Evolutionary conservation across 2,329 filamentous ascomycete genomes (phyloP).

Genomic region (Monosporascus sp.): DNA sequence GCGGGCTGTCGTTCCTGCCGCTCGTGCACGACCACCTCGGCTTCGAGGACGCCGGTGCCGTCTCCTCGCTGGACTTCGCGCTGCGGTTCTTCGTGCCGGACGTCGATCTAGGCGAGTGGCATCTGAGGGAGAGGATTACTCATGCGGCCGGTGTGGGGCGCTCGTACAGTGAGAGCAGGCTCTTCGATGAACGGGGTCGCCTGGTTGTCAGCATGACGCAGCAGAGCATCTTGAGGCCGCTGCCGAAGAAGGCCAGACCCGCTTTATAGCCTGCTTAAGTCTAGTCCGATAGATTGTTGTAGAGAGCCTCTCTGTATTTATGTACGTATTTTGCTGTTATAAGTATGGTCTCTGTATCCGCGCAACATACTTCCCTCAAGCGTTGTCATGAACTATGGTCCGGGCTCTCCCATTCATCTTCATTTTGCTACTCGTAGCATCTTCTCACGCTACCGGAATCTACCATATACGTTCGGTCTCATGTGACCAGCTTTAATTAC

Average conservation of each 20-base stretch:
- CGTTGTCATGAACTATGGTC: too few relatives aligned
- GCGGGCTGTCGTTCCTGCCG: constrained; percentile 37
- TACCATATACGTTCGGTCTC: too few relatives aligned
- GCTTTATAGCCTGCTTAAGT: neutral
- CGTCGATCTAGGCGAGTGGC: constrained; percentile 36
- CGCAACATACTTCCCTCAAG: too few relatives aligned
- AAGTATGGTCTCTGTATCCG: too few relatives aligned
- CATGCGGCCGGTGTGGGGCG: constrained; percentile 34
- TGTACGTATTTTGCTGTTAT: too few relatives aligned
- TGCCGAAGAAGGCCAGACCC: constrained; percentile 1
- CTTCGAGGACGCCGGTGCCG: constrained; percentile 39
- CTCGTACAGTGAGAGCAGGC: constrained; percentile 37
- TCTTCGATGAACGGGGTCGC: constrained; percentile 40
- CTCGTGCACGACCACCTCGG: constrained; percentile 36
- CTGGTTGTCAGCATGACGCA: constrained; percentile 45
- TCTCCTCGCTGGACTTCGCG: constrained; percentile 45
- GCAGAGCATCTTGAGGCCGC: constrained; percentile 33
- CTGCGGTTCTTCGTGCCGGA: constrained; percentile 36
- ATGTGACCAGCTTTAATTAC: too few relatives aligned
- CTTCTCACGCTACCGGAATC: too few relatives aligned
- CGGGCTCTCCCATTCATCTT: too few relatives aligned
- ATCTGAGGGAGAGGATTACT: constrained; percentile 36
- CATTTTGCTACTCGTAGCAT: too few relatives aligned
- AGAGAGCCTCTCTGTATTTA: neutral
- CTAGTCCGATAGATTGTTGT: neutral